A percentile compares a stretch with the other conserved stretches of the same genome.
Evolutionary conservation across 495 filamentous ascomycete genomes (phyloP).

Genomic region (Alectoria sarmentosa): DNA sequence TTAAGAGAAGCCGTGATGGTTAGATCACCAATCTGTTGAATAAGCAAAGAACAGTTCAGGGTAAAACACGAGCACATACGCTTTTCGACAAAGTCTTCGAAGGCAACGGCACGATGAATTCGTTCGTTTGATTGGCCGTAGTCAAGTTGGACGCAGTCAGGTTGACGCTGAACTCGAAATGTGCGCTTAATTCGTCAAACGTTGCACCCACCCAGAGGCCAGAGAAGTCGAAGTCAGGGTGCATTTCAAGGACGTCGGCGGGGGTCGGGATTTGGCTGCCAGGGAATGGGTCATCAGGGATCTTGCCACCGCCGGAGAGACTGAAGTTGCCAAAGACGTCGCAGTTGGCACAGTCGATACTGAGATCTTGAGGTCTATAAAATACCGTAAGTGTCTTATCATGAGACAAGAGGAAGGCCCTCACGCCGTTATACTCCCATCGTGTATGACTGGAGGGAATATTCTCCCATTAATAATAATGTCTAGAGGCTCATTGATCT

Average conservation of each 20-base stretch:
- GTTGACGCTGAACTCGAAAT: conserved; percentile 13
- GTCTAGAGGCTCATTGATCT: conserved; percentile 11
- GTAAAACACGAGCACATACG: neutral
- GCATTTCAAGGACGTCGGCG: conserved; percentile 12
- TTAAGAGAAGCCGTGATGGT: neutral
- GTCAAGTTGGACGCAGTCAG: conserved; percentile 13
- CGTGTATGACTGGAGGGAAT: conserved; percentile 4
- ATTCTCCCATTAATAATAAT: conserved; percentile 7
- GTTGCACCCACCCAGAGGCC: conserved; percentile 17
- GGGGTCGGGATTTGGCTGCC: conserved; percentile 4
- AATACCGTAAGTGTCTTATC: neutral
- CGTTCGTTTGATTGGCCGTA: conserved; percentile 8
- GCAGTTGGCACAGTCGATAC: conserved; percentile 9
- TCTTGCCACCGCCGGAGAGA: conserved; percentile 15
- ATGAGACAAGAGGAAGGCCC: neutral
- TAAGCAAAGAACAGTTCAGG: neutral
- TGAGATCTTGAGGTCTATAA: conserved; percentile 2
- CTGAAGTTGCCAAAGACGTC: conserved; percentile 11
- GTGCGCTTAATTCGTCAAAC: conserved; percentile 11
- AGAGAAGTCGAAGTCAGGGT: conserved; percentile 21
- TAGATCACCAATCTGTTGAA: neutral
- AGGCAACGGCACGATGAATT: conserved; percentile 11
- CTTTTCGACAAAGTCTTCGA: conserved; percentile 1
- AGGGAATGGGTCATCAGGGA: neutral
- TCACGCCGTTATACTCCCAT: neutral